Conservation (phyloP, 1,284 basidiomycete species). For the Tetrapyrgos nigripes region DNA sequence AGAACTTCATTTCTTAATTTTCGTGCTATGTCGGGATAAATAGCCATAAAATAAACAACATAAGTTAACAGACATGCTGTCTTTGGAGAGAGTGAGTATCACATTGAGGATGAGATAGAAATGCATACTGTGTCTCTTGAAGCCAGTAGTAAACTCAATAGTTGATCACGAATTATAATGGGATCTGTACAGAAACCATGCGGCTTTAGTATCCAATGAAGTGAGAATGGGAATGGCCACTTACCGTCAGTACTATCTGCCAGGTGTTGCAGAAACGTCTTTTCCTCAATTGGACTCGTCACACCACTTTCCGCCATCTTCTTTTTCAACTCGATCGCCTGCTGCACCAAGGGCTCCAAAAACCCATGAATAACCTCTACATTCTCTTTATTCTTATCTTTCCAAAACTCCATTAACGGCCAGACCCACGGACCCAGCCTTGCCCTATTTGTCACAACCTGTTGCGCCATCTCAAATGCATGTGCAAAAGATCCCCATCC, state of each 20-base stretch:
- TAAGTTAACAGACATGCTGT: slow-evolving; percentile 70
- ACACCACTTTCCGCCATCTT: slow-evolving; percentile 45
- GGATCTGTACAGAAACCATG: slow-evolving; percentile 44
- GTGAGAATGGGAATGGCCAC: slow-evolving; percentile 18
- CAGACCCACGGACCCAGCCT: slow-evolving; percentile 62
- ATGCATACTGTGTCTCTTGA: slow-evolving; percentile 71
- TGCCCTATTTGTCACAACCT: slow-evolving; percentile 57
- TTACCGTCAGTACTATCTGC: slow-evolving; percentile 68
- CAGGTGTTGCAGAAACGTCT: slow-evolving; percentile 72
- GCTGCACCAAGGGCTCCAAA: slow-evolving; percentile 66
- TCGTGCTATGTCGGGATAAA: slow-evolving; percentile 58
- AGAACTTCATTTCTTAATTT: slow-evolving; percentile 69
- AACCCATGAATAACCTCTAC: slow-evolving; percentile 60
- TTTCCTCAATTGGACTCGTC: slow-evolving; percentile 50
- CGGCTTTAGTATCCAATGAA: slow-evolving; percentile 1
- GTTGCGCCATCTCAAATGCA: slow-evolving; percentile 69
- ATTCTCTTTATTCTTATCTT: slow-evolving; percentile 60
- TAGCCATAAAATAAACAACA: slow-evolving; percentile 69
- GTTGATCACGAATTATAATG: slow-evolving; percentile 68
- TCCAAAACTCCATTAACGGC: slow-evolving; percentile 70
- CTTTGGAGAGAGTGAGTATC: slow-evolving; percentile 36
- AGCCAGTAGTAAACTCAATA: slow-evolving; percentile 77
- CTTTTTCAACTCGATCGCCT: slow-evolving; percentile 55
- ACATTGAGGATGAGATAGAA: neutral
- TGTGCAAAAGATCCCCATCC: slow-evolving; percentile 66